phyloP scores from a whole-genome alignment of 2,329 filamentous ascomycete species.

The Diaporthe humulicola region DNA sequence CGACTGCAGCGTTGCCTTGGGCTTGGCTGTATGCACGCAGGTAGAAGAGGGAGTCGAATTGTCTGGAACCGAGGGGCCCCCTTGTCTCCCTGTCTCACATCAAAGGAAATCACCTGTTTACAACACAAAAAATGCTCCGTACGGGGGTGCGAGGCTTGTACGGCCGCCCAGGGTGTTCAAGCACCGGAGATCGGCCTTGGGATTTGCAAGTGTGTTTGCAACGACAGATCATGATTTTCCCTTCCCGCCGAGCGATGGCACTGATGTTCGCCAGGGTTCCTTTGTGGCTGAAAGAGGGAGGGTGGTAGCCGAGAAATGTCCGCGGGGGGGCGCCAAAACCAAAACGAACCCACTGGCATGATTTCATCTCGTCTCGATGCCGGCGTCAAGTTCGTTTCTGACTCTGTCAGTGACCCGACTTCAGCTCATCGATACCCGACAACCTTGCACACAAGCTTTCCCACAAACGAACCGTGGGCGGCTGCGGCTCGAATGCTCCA shows the following conservation, averaged over 20 bases:
- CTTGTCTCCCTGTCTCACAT: conserved; percentile 28
- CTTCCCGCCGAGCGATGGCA: conserved; percentile 21
- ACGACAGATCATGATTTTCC: conserved; percentile 27
- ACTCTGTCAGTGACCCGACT: conserved; percentile 17
- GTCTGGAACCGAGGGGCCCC: conserved; percentile 22
- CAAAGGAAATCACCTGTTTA: conserved; percentile 28
- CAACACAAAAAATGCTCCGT: conserved; percentile 2
- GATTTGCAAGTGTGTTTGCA: conserved; percentile 22
- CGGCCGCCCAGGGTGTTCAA: conserved; percentile 4
- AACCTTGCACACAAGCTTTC: conserved; percentile 19
- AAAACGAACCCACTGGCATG: conserved; percentile 31
- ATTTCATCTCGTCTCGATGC: conserved; percentile 31
- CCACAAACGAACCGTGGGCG: conserved; percentile 22
- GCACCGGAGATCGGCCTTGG: conserved; percentile 25
- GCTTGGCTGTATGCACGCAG: not conserved
- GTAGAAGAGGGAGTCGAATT: not conserved
- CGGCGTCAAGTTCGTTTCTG: conserved; percentile 26
- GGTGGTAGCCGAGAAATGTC: conserved; percentile 27
- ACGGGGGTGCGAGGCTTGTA: conserved; percentile 11
- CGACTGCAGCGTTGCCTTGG: not conserved
- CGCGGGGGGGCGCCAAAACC: conserved; percentile 1
- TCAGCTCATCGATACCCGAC: not conserved
- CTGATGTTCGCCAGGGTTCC: conserved; percentile 20
- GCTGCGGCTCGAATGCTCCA: conserved; percentile 9
- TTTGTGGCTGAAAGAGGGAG: not conserved